Evolutionary conservation across 495 filamentous ascomycete species (phyloP).

Genomic region (Penicillium turbatum): DNA sequence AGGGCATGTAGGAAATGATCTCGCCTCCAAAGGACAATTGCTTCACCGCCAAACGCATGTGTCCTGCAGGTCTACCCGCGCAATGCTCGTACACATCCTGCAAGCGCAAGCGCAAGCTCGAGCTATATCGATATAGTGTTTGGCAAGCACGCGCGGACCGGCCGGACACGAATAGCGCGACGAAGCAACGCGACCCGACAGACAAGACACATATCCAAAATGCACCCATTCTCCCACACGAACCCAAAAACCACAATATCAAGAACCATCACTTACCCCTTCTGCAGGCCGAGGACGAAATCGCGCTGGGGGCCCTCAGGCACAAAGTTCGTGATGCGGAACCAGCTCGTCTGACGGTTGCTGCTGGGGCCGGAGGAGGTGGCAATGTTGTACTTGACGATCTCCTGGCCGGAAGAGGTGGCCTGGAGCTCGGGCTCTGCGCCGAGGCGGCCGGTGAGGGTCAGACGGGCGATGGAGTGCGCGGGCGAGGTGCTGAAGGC

Average conservation of each 20-base stretch:
- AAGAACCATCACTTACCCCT: slow-evolving; percentile 64
- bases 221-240: no score
- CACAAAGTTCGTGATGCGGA: slow-evolving; percentile 62
- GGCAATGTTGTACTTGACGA: slow-evolving; percentile 64
- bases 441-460: slow-evolving; percentile 72
- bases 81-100: neutral
- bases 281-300: slow-evolving; percentile 59
- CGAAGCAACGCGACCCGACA: neutral
- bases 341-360: slow-evolving; percentile 72
- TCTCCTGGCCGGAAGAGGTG: slow-evolving; percentile 60
- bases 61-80: neutral
- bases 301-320: slow-evolving; percentile 59
- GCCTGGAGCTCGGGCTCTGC: slow-evolving; percentile 62
- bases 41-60: neutral
- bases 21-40: neutral
- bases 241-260: neutral
- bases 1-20: neutral
- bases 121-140: neutral
- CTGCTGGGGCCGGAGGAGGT: slow-evolving; percentile 53
- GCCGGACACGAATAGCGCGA: neutral
- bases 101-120: neutral
- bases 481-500: slow-evolving; percentile 52
- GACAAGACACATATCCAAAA: neutral
- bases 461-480: slow-evolving; percentile 53
- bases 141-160: neutral